Evolutionary conservation across 495 filamentous ascomycete species (phyloP).

Genomic region (Aspergillus carlsbadensis): DNA sequence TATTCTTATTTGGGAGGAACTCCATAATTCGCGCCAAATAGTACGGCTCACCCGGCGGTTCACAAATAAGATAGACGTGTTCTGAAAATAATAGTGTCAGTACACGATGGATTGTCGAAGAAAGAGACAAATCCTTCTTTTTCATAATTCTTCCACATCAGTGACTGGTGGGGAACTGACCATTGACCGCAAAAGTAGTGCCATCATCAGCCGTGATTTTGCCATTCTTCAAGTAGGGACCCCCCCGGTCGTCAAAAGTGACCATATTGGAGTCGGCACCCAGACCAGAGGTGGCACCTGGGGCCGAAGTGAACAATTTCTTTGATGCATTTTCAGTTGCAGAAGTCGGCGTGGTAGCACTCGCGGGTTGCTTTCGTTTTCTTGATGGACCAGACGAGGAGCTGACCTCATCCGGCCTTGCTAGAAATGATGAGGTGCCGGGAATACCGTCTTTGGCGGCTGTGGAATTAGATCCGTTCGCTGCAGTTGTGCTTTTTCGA

Average conservation of each 20-base stretch:
- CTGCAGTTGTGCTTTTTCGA: constrained; percentile 44
- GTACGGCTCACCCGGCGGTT: constrained; percentile 96
- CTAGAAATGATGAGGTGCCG: constrained; percentile 61
- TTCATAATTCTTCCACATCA: too few relatives aligned
- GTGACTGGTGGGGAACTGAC: too few relatives aligned
- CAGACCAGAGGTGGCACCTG: constrained; percentile 35
- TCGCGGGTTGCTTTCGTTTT: constrained; percentile 77
- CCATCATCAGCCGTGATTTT: constrained; percentile 89
- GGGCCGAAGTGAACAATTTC: constrained; percentile 47
- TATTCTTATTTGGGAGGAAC: constrained; percentile 79
- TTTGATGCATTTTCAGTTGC: constrained; percentile 38
- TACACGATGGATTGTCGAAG: constrained; percentile 15
- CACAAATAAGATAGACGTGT: constrained; percentile 95
- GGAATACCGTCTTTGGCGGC: constrained; percentile 57
- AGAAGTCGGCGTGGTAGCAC: constrained; percentile 39
- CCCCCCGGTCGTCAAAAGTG: constrained; percentile 71
- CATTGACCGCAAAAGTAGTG: constrained; percentile 77
- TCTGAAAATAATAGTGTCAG: constrained; percentile 55
- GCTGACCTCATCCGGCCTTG: constrained; percentile 44
- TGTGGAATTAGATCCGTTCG: constrained; percentile 29
- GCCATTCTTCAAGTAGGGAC: constrained; percentile 69
- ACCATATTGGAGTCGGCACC: constrained; percentile 77
- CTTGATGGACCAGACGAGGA: constrained; percentile 50
- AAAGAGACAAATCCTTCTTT: too few relatives aligned
- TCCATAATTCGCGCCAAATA: constrained; percentile 98